Percentiles rank a stretch among this genome's conserved stretches.
These are phyloP conservation scores for Suillus discolor DNA, from an alignment of 768 basidiomycete species.

Conservation along the genomic window DNA sequence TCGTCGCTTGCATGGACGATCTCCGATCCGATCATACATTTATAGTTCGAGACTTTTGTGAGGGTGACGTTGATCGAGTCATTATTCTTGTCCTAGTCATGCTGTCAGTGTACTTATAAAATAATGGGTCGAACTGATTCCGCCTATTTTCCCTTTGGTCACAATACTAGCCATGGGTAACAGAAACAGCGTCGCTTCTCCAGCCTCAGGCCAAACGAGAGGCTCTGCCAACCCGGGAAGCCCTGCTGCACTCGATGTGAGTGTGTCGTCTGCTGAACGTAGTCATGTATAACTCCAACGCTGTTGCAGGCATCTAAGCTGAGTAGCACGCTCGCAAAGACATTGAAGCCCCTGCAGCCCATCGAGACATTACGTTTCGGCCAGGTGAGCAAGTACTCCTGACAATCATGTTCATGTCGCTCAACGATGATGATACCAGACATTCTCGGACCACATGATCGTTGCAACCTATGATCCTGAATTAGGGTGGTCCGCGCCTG, in stretches of 20 bases:
- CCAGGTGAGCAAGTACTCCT: conserved; percentile 39
- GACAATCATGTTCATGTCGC: conserved; percentile 8
- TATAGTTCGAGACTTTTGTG: neutral
- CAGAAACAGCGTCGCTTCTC: neutral
- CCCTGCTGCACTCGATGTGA: conserved; percentile 21
- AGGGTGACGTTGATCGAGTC: neutral
- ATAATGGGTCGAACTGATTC: neutral
- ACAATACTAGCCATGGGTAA: neutral
- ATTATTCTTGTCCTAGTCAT: conserved; percentile 1
- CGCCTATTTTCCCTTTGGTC: neutral
- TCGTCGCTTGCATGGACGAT: neutral
- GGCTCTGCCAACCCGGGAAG: neutral
- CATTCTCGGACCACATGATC: conserved; percentile 82
- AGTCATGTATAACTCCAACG: neutral
- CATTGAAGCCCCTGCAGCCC: conserved; percentile 52
- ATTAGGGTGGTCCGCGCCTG: conserved; percentile 70
- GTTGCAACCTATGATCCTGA: conserved; percentile 61
- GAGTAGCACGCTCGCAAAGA: conserved; percentile 44
- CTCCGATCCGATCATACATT: neutral
- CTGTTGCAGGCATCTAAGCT: conserved; percentile 57
- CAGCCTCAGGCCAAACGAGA: neutral
- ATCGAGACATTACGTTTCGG: conserved; percentile 58
- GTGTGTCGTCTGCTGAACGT: conserved; percentile 6
- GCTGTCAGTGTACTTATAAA: neutral
- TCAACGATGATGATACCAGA: conserved; percentile 32